phyloP scores from a whole-genome alignment of 108 stramenopile genomes.

The Asterionellopsis glacialis region DNA sequence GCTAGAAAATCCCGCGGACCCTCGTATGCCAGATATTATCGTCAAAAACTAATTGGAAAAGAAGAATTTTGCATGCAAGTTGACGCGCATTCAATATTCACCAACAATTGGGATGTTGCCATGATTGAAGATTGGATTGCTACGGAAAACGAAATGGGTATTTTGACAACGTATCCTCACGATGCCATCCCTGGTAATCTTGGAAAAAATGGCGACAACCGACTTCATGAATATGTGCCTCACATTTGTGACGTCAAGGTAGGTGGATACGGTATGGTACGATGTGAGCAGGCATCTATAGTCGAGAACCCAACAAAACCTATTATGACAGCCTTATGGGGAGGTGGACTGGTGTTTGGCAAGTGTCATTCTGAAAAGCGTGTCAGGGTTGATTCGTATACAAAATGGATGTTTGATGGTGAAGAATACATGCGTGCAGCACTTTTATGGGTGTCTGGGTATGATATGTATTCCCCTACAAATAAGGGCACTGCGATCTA shows the following conservation, averaged over 20 bases:
- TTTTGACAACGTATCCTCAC: constrained; percentile 79
- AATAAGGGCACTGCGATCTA: constrained; percentile 49
- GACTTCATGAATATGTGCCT: background rate
- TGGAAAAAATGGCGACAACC: constrained; percentile 4
- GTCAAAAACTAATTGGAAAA: constrained; percentile 77
- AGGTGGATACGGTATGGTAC: background rate
- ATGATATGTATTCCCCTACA: constrained; percentile 80
- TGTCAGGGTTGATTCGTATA: constrained; percentile 88
- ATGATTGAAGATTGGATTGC: constrained; percentile 66
- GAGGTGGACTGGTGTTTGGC: constrained; percentile 85
- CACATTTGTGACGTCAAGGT: background rate
- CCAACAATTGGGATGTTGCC: constrained; percentile 73
- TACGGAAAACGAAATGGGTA: constrained; percentile 89
- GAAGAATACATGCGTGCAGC: constrained; percentile 89
- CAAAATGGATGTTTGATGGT: constrained; percentile 74
- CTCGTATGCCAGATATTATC: constrained; percentile 60
- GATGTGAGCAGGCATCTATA: background rate
- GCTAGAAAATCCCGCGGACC: constrained; percentile 65
- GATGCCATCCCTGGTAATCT: constrained; percentile 16
- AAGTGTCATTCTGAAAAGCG: constrained; percentile 90
- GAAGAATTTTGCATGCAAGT: constrained; percentile 98
- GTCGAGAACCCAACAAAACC: constrained; percentile 53
- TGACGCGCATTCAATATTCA: constrained; percentile 86
- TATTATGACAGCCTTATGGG: constrained; percentile 73
- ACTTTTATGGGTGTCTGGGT: constrained; percentile 55